Conservation (phyloP, 805 yeast genomes). For the Lipomyces sp. region DNA sequence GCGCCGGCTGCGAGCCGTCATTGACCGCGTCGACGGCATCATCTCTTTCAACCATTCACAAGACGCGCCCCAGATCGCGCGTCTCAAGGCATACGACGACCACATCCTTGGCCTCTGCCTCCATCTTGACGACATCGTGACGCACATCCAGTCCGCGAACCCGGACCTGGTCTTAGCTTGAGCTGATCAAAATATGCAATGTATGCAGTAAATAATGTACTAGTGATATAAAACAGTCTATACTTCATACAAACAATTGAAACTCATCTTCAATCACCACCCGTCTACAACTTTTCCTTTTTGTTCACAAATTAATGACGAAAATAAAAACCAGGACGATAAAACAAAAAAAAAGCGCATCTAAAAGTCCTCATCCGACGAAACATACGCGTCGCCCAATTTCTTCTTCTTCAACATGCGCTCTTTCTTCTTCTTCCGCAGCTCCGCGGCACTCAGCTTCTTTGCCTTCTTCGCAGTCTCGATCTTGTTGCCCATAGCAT, state of each 20-base stretch:
- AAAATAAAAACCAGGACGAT: background rate
- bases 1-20: slow-evolving; percentile 33
- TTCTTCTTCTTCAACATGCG: slow-evolving; percentile 99
- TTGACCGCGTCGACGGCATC: slow-evolving; percentile 35
- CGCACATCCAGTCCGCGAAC: slow-evolving; percentile 9
- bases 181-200: no score
- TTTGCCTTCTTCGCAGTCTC: slow-evolving; percentile 92
- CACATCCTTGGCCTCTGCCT: slow-evolving; percentile 26
- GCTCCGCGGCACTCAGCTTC: slow-evolving; percentile 97
- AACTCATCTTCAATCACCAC: no score
- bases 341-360: slow-evolving; percentile 9
- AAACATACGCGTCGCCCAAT: slow-evolving; percentile 98
- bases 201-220: no score
- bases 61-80: slow-evolving; percentile 3
- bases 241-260: no score
- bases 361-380: slow-evolving; percentile 89
- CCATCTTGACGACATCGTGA: slow-evolving; percentile 30
- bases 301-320: background rate
- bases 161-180: slow-evolving; percentile 11
- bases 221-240: no score
- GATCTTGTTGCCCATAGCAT: slow-evolving; percentile 99
- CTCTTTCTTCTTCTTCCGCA: slow-evolving; percentile 99
- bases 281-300: background rate
- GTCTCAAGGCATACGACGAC: slow-evolving; percentile 21
- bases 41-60: slow-evolving; percentile 24